Evolutionary conservation across 495 filamentous ascomycete species (phyloP).

Genomic region (Hypoxylon trugodes): DNA sequence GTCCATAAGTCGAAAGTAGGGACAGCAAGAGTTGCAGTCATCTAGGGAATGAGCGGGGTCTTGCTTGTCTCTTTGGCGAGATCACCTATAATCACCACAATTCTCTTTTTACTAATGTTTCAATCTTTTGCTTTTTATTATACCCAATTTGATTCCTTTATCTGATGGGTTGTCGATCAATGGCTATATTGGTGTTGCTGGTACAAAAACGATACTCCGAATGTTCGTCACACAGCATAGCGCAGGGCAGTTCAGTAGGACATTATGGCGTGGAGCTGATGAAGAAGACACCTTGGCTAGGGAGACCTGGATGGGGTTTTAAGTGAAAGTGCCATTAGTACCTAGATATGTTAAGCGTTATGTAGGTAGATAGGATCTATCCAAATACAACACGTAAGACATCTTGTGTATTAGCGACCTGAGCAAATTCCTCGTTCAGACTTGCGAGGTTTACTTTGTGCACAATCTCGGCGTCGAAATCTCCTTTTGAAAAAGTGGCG

Average conservation of each 20-base stretch:
- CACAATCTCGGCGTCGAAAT: constrained; percentile 57
- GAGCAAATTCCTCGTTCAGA: constrained; percentile 59
- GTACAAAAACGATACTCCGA: too few species aligned
- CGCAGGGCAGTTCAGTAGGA: too few species aligned
- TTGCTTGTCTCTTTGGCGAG: neutral
- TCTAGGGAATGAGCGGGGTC: too few species aligned
- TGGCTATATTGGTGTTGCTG: too few species aligned
- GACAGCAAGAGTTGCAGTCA: neutral
- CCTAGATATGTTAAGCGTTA: constrained; percentile 7
- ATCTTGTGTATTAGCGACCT: constrained; percentile 51
- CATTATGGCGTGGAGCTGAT: too few species aligned
- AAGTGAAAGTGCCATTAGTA: too few species aligned
- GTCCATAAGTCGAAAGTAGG: constrained; percentile 1
- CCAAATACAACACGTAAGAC: constrained; percentile 33
- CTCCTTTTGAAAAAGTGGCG: constrained; percentile 56
- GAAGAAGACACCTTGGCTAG: too few species aligned
- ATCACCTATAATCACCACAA: neutral
- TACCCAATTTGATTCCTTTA: neutral
- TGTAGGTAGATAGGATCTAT: neutral
- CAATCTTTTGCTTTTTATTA: neutral
- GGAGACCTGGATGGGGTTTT: too few species aligned
- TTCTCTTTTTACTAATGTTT: neutral
- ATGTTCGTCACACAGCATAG: too few species aligned
- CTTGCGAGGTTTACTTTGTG: constrained; percentile 58
- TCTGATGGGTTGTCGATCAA: neutral